These are phyloP conservation scores for Epichloe aotearoae DNA, from an alignment of 2,329 filamentous ascomycete species.

Conservation along the genomic window DNA sequence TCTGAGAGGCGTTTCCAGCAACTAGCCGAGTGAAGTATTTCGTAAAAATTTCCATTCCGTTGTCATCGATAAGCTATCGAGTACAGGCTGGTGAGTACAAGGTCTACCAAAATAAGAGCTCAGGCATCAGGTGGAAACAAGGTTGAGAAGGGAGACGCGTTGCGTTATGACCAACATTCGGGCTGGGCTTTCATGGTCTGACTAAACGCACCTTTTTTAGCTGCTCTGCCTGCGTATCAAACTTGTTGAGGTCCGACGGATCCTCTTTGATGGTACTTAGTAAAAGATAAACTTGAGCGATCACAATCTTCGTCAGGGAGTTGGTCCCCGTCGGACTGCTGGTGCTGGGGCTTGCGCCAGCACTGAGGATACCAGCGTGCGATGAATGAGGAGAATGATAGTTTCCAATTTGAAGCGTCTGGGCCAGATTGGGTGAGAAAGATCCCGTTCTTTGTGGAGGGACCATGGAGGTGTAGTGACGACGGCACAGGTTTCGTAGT, in stretches of 20 bases:
- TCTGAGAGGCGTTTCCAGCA: constrained; percentile 77
- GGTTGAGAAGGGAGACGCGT: not conserved
- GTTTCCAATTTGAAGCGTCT: constrained; percentile 42
- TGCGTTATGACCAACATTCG: not conserved
- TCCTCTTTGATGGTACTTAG: constrained; percentile 93
- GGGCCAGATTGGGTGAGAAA: constrained; percentile 48
- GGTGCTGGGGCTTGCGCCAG: constrained; percentile 47
- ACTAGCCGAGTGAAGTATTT: constrained; percentile 92
- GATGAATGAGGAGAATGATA: constrained; percentile 44
- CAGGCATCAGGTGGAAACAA: not conserved
- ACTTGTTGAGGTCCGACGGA: constrained; percentile 69
- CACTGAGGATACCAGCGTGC: constrained; percentile 42
- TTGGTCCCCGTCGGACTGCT: constrained; percentile 48
- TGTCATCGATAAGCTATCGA: constrained; percentile 74
- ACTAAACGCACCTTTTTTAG: constrained; percentile 64
- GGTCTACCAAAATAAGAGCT: not conserved
- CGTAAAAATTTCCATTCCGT: constrained; percentile 98
- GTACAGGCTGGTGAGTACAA: constrained; percentile 10
- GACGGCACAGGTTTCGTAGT: constrained; percentile 17
- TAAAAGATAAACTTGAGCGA: constrained; percentile 89
- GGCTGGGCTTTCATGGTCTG: not conserved
- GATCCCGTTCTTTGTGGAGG: constrained; percentile 49
- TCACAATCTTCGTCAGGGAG: constrained; percentile 80
- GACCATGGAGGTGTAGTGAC: constrained; percentile 38
- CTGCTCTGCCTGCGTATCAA: constrained; percentile 82